A percentile compares a stretch with the other conserved stretches of the same genome.
These are phyloP conservation scores for Phytophthora vignae DNA, from an alignment of 352 stramenopile genomes.

Conservation along the genomic window DNA sequence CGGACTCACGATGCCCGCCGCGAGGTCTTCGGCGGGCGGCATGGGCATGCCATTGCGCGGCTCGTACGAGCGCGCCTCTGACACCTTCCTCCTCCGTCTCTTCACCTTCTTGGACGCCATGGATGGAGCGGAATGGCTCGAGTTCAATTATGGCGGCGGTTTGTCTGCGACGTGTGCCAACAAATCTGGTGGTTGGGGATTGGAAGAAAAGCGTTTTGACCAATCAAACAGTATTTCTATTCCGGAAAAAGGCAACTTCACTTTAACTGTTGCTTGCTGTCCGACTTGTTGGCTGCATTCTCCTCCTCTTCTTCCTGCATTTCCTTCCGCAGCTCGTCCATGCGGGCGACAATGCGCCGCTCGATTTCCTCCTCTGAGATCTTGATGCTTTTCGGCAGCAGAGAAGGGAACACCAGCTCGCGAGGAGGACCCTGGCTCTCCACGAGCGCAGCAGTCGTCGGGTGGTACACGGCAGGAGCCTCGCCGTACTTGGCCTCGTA, in stretches of 20 bases:
- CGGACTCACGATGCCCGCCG: constrained; percentile 13
- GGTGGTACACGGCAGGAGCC: constrained; percentile 69
- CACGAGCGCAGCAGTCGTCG: constrained; percentile 64
- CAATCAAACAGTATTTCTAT: not conserved
- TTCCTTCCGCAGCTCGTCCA: constrained; percentile 70
- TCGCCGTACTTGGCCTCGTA: constrained; percentile 85
- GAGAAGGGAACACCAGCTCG: constrained; percentile 70
- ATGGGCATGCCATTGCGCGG: constrained; percentile 2
- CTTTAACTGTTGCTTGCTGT: constrained; percentile 7
- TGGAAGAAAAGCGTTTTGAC: not conserved
- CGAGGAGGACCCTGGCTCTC: constrained; percentile 66
- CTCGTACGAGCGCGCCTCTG: not conserved
- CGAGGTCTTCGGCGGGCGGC: constrained; percentile 5
- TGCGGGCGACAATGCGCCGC: constrained; percentile 72
- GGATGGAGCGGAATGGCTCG: no score
- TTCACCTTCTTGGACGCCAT: not conserved
- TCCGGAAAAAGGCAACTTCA: constrained; percentile 2
- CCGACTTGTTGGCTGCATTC: not conserved
- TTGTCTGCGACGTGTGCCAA: constrained; percentile 26
- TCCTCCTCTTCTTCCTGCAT: constrained; percentile 33
- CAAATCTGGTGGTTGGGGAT: not conserved
- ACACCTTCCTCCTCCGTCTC: not conserved
- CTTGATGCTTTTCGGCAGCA: constrained; percentile 76
- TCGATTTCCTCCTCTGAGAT: constrained; percentile 83
- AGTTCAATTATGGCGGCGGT: no score